Evolutionary conservation across 441 rosid species (phyloP), one percentile per base, ranked within the genome.

Genomic region (Melastoma candidum): DNA sequence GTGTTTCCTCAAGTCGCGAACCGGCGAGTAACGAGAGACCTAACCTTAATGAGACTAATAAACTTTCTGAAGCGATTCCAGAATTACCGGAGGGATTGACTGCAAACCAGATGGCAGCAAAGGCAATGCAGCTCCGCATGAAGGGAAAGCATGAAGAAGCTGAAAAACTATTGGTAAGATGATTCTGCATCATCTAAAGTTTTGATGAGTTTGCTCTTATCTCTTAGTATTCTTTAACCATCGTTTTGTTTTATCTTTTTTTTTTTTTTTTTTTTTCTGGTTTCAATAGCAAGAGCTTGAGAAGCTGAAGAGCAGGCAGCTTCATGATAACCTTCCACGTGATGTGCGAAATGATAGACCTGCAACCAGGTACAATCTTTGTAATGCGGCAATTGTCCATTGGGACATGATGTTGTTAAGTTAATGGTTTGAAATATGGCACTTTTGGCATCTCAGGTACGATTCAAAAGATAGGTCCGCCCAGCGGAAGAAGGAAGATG

Each of bases 121-220:
- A 81, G 75, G 95, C 93, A n/a, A 54, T 83, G 74, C 96, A 81
- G 73, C 82, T 87, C 49, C 88, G 84, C 17, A 57, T 87, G 82
- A 83, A 87, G 69, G 97, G 96, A 64, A 90, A 85, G 67, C 83
- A 48, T 44, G 85, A 77, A 48, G 95, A 87, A 76, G 96, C 97
- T 44, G 77, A 90, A 49, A 74, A 80, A 66, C 72, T 87, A 36
- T 66, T 75, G 89, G 97, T 89, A 67, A 54, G 74, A 25, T 25
- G 48, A 46, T 39, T 27, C 41, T 36, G 7, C 41, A 36, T 36
- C 8, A 36, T 36, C 7, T 36, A 36, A 36, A 36, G 22, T 36
- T 36, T 36, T 36, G 6, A 36, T 36, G 46, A 7, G 24, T 52
- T 45, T 32, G 17, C 12, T 12, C 41, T 14, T 59, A 44, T 44